Conservation (phyloP, 2,329 filamentous ascomycete genomes). For the Sporothrix euskadiensis region DNA sequence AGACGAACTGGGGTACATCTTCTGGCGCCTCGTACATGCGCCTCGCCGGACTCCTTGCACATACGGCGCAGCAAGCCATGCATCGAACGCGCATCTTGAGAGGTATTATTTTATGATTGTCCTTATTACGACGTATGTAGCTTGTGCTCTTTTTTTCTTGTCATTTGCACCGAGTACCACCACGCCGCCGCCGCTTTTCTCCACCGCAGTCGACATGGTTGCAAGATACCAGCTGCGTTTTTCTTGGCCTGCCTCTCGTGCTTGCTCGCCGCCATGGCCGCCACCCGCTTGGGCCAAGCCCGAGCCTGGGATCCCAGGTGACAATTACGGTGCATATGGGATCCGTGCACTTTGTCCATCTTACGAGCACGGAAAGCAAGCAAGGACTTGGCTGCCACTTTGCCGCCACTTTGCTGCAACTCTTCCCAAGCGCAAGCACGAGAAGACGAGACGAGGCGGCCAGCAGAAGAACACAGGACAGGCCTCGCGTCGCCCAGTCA, state of each 20-base stretch:
- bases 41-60: constrained; percentile 3
- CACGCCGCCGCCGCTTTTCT: constrained; percentile 2
- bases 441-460: constrained; percentile 11
- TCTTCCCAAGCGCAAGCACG: neutral
- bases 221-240: neutral
- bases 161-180: neutral
- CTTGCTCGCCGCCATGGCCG: constrained; percentile 3
- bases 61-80: constrained; percentile 2
- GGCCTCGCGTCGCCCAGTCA: neutral
- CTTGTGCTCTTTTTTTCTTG: neutral
- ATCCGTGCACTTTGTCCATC: constrained; percentile 8
- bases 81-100: neutral
- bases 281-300: constrained; percentile 10
- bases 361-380: constrained; percentile 12
- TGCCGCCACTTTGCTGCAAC: neutral
- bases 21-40: neutral
- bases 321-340: constrained; percentile 8
- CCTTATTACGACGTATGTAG: neutral
- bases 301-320: constrained; percentile 16
- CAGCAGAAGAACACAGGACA: neutral
- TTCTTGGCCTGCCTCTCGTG: neutral
- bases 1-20: neutral
- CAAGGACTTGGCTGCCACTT: neutral
- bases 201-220: neutral
- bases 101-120: neutral